A percentile compares a stretch with the other conserved stretches of the same genome.
Conservation (phyloP, 768 basidiomycete species). For the Phallus indusiatus region DNA sequence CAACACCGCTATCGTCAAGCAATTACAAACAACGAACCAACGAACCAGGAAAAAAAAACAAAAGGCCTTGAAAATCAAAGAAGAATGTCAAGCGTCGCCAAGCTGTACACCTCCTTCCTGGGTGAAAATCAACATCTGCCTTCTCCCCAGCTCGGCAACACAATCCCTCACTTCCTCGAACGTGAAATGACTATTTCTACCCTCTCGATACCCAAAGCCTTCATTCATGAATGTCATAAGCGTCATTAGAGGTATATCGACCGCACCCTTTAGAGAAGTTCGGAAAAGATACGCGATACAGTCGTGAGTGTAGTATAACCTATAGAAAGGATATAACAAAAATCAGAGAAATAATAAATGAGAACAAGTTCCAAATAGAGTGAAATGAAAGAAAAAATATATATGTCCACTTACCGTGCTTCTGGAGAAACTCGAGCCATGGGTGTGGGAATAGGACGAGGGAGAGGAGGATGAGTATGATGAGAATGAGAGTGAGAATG, state of each 20-base stretch:
- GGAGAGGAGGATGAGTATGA: not conserved
- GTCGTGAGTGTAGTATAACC: not conserved
- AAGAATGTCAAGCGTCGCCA: not conserved
- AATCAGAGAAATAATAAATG: no score
- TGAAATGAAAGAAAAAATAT: not conserved
- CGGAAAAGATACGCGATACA: constrained; percentile 7
- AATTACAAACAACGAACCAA: no score
- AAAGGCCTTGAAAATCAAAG: not conserved
- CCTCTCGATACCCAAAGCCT: not conserved
- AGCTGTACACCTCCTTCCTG: constrained; percentile 6
- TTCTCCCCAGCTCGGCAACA: constrained; percentile 1
- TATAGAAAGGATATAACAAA: not conserved
- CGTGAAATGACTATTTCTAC: not conserved
- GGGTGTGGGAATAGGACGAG: not conserved
- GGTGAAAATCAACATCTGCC: constrained; percentile 3
- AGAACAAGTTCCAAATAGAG: no score
- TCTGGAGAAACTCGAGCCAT: constrained; percentile 1
- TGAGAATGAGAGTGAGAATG: no score
- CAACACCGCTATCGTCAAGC: no score
- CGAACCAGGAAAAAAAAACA: not conserved
- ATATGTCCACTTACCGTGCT: not conserved
- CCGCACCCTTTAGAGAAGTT: constrained; percentile 1
- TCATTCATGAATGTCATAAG: constrained; percentile 7
- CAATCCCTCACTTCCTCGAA: constrained; percentile 1
- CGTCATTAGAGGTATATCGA: constrained; percentile 4